Base-by-base conservation (phyloP, 129 eudicot genomes). In the Chrysanthemum seticuspe region DNA sequence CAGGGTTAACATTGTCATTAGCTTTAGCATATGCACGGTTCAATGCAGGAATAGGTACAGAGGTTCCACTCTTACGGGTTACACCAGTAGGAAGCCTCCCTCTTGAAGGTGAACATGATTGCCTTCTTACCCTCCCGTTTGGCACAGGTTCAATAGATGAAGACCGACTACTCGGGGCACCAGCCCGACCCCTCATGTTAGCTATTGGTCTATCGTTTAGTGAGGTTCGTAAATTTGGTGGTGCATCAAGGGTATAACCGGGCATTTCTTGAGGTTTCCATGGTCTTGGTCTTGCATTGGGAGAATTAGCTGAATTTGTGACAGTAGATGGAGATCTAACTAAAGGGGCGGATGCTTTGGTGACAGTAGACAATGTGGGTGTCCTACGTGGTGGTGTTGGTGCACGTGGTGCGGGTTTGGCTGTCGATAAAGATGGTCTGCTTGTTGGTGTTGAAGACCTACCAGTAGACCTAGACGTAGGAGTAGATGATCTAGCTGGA, bases 181-280 rank as follows among this genome's bases (percentile, higher is more conserved):
- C 97, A 56, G 98, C 87, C 77, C 96, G 72, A 14, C 96, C 97
- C 76, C 98, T 84, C 19, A 86, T 84, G 61, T 90, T 86, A 31
- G 92, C 82, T 57, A 79, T 82, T 2, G 95, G 97, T 78, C 96
- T 79, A n/a, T 86, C 97, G 10, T 96, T 70, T 14, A 93, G 84
- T 52, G 98, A 80, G 16, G 97, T 93, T 64, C 97, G 81, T 70
- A 93, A 44, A 81, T 93, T 93, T 27, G 98, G 97, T 31, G 98
- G 98, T 61, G 89, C 89, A 13, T 90, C 98, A 7, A 87, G 89
- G 66, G 97, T 85, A 61, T 83, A 90, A n/a, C 98, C 98, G 10
- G 98, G 98, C 97, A 93, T 93, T 56, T 90, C 97, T 27, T 96
- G 87, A 40, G 98, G 98, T 72, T 93, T 90, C 98, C 95, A 90